Evolutionary conservation across 352 stramenopile species (phyloP).

Genomic region (Pythium diclinum): DNA sequence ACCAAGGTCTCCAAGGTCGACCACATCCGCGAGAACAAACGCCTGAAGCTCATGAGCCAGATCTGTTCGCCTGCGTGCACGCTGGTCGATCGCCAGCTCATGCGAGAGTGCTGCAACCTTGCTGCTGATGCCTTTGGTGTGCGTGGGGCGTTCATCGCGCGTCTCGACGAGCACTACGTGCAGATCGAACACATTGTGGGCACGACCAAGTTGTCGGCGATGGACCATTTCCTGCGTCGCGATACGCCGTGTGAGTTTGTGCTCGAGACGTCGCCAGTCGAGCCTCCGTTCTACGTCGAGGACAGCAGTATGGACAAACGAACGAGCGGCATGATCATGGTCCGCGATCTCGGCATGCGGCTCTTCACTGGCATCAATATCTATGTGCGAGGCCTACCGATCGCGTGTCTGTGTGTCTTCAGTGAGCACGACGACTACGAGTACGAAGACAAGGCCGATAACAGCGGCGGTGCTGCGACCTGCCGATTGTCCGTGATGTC

Average conservation of each 20-base stretch:
- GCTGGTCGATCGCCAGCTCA: slow-evolving; percentile 51
- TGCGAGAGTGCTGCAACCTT: slow-evolving; percentile 55
- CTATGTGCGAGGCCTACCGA: slow-evolving; percentile 45
- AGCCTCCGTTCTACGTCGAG: slow-evolving; percentile 39
- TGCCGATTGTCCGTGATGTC: slow-evolving; percentile 10
- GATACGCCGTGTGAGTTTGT: slow-evolving; percentile 63
- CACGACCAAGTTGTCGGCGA: slow-evolving; percentile 27
- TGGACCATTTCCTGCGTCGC: slow-evolving; percentile 35
- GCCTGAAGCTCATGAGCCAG: slow-evolving; percentile 46
- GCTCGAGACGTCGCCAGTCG: slow-evolving; percentile 37
- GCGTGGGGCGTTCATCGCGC: slow-evolving; percentile 47
- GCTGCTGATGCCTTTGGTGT: slow-evolving; percentile 46
- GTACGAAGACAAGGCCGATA: not conserved
- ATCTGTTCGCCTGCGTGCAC: slow-evolving; percentile 58
- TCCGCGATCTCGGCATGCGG: slow-evolving; percentile 47
- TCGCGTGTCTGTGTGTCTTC: slow-evolving; percentile 59
- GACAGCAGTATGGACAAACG: slow-evolving; percentile 47
- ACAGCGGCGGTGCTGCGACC: not conserved
- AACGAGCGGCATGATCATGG: slow-evolving; percentile 52
- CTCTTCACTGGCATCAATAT: slow-evolving; percentile 55
- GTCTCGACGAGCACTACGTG: slow-evolving; percentile 46
- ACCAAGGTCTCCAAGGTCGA: slow-evolving; percentile 35
- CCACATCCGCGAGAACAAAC: slow-evolving; percentile 34
- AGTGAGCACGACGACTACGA: slow-evolving; percentile 14
- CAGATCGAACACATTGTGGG: slow-evolving; percentile 51